Percentiles rank a stretch among this genome's conserved stretches.
Conservation (phyloP, 495 filamentous ascomycete species). For the Aspergillus saccharolyticus region DNA sequence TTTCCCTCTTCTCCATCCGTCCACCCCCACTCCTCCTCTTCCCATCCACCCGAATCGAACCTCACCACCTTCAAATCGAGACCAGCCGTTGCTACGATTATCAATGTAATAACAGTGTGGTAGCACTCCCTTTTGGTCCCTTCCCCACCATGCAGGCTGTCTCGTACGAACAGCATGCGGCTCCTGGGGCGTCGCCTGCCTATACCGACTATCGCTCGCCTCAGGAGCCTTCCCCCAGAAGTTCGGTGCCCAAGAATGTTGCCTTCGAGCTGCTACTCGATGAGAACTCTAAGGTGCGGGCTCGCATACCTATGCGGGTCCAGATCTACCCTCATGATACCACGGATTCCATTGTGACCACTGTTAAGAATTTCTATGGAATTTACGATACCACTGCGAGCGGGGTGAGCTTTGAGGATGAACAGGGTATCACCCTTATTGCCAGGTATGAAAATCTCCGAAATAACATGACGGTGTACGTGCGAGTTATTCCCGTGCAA, state of each 20-base stretch:
- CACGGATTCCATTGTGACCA: conserved; percentile 92
- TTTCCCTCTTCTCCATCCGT: conserved; percentile 24
- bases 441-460: conserved; percentile 90
- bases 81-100: conserved; percentile 37
- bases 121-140: conserved; percentile 23
- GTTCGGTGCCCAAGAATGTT: conserved; percentile 67
- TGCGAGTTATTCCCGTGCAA: conserved; percentile 70
- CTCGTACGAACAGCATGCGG: conserved; percentile 37
- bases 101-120: conserved; percentile 34
- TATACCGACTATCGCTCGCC: conserved; percentile 29
- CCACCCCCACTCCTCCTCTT: conserved; percentile 15
- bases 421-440: conserved; percentile 79
- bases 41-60: conserved; percentile 27
- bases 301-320: conserved; percentile 83
- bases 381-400: conserved; percentile 71
- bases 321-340: conserved; percentile 89
- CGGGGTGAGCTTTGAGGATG: conserved; percentile 88
- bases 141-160: conserved; percentile 36
- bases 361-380: conserved; percentile 96
- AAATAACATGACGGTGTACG: conserved; percentile 84
- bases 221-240: conserved; percentile 44
- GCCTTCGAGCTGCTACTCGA: conserved; percentile 79
- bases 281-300: conserved; percentile 65
- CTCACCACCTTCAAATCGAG: too few species aligned
- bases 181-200: conserved; percentile 34